Percentiles rank a stretch among this genome's conserved stretches.
Evolutionary conservation across 306 rosid species (phyloP).

Genomic region (Mimosa bimucronata): DNA sequence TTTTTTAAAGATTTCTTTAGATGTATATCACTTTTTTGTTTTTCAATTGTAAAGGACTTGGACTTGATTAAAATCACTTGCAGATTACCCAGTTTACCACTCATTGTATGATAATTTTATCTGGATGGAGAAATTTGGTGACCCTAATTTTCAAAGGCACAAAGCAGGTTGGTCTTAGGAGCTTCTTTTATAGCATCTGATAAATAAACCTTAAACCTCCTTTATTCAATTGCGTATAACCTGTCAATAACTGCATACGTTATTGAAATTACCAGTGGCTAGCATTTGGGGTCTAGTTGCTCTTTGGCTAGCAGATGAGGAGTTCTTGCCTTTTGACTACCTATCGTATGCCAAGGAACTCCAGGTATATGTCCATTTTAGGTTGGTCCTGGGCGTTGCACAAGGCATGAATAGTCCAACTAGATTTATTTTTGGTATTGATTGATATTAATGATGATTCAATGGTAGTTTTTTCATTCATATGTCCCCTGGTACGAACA

Average conservation of each 20-base stretch:
- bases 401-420: not conserved
- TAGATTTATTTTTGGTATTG: no score
- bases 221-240: not conserved
- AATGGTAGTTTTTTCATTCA: not conserved
- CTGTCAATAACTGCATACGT: not conserved
- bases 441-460: not conserved
- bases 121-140: conserved; percentile 3
- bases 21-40: not conserved
- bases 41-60: not conserved
- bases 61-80: not conserved
- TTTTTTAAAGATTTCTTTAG: not conserved
- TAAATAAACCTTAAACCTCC: not conserved
- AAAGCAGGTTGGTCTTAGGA: not conserved
- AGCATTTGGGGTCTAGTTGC: not conserved
- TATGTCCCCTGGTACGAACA: not conserved
- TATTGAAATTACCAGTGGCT: not conserved
- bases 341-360: not conserved
- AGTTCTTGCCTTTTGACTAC: not conserved
- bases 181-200: not conserved
- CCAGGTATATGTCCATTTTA: not conserved
- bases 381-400: not conserved
- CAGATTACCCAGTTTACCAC: not conserved
- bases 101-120: not conserved
- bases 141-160: not conserved
- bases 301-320: conserved; percentile 1